Percentiles rank a stretch among this genome's conserved stretches.
phyloP scores from a whole-genome alignment of 768 basidiomycete species.

The Galerina marginata region DNA sequence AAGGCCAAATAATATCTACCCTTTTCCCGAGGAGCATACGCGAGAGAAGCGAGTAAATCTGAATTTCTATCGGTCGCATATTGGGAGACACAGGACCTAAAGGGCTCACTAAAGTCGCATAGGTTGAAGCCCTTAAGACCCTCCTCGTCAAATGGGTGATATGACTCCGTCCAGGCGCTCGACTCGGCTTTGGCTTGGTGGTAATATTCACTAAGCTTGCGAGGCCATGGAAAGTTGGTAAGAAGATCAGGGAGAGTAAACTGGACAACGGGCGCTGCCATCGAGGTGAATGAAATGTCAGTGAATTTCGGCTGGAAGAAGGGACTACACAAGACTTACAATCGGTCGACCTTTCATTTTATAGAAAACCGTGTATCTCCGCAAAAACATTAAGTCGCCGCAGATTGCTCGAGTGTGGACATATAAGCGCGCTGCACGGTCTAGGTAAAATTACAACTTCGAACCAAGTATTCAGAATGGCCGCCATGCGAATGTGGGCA shows the following conservation, averaged over 20 bases:
- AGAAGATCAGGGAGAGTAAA: constrained; percentile 34
- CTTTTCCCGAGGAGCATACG: constrained; percentile 24
- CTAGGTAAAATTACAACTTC: too few relatives aligned
- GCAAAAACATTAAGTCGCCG: too few relatives aligned
- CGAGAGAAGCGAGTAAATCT: constrained; percentile 26
- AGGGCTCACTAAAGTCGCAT: constrained; percentile 28
- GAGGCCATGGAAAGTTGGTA: constrained; percentile 48
- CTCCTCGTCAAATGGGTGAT: constrained; percentile 27
- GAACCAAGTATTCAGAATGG: too few relatives aligned
- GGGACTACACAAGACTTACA: neutral
- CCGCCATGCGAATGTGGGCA: too few relatives aligned
- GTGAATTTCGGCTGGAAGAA: neutral
- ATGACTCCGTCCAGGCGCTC: constrained; percentile 28
- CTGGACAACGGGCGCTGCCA: constrained; percentile 5
- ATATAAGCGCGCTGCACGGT: too few relatives aligned
- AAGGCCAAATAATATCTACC: constrained; percentile 12
- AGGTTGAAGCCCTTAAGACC: constrained; percentile 28
- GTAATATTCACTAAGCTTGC: constrained; percentile 46
- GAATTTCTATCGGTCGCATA: neutral
- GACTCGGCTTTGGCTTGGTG: constrained; percentile 27
- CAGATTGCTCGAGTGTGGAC: too few relatives aligned
- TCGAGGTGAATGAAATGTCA: neutral
- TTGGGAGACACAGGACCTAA: neutral
- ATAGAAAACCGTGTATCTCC: neutral
- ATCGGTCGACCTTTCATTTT: neutral